Base-by-base conservation (phyloP, 78 protist species). In the Parvularia atlantis region DNA sequence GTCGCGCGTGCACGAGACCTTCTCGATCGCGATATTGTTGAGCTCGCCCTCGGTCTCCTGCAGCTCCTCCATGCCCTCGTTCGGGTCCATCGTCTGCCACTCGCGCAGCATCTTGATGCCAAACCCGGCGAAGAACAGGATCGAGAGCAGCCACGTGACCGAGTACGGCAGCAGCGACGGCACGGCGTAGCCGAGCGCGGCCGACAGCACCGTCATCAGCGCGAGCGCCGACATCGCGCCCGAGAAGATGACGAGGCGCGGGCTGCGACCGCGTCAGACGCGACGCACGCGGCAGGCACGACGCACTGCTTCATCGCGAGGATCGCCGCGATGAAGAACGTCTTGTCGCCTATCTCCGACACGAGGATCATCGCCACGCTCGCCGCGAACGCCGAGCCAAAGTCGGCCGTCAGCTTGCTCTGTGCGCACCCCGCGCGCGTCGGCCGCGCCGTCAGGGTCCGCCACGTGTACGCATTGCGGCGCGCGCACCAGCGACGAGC, bases 261-360 rank as follows among this genome's bases (percentile, higher is more conserved):
- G 46, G 46, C 46, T 41, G 46, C 10, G 54, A 11, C 10, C 24
- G 54, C 54, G 54, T 48, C 28, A 48, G 24, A 7, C 24, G n/a
- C 6, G 10, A 20, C 24, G 54, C 54, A 48, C 46, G 46, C 46
- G 46, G 46, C 9, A 4, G 46, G 46, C 46, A 9, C 19, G 46
- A 41, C 46, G 46, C 46, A 41, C 46, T 59, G 72, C 44, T 69
- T 44, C 89, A 84, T 84, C 52, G 89, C 84, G 69, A 84, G 30
- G 52, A 84, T 61, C 66, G 77, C 78, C 4, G 93, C 93, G 52
- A 89, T 84, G 74, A 89, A 85, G 77, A 89, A 89, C 24, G 93
- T 89, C 78, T 89, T 89, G 69, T 89, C 93, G 16, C 93, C 93
- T 17, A 48, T 20, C 16, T 48, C 16, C 10, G 7, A 13, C n/a